Conservation (phyloP, 164 flowering plant genomes). For the Cinnamomum micranthum region DNA sequence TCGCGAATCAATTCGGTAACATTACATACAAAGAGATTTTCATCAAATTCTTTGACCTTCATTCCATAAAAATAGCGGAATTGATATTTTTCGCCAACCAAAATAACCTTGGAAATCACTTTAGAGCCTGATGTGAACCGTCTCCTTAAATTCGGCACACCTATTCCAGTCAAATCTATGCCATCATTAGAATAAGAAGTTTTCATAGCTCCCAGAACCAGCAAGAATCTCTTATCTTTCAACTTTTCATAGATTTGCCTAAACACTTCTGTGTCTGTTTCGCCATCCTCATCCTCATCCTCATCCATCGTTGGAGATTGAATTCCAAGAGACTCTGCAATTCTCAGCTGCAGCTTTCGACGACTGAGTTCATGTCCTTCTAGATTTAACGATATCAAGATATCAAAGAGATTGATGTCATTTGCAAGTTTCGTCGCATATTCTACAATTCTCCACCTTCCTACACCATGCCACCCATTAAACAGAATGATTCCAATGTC, state of each 20-base stretch:
- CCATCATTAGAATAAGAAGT: rapidly evolving
- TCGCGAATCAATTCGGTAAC: neutral
- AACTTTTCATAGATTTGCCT: neutral
- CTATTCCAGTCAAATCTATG: neutral
- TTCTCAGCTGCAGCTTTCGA: neutral
- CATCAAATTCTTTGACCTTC: too few species aligned
- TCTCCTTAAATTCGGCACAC: neutral
- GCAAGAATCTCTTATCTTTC: neutral
- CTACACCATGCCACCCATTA: neutral
- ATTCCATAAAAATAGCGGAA: rapidly evolving
- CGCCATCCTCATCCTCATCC: neutral
- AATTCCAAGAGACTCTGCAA: neutral
- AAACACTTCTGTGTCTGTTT: neutral
- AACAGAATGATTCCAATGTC: neutral
- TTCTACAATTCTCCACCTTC: neutral
- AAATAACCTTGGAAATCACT: neutral
- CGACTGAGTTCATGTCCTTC: neutral
- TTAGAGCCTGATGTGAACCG: too few species aligned
- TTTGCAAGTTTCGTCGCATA: neutral
- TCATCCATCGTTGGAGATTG: neutral
- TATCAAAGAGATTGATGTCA: neutral
- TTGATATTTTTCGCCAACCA: neutral
- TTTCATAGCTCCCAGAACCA: neutral
- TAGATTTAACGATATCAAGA: neutral
- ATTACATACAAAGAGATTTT: too few species aligned